Conservation (phyloP, 371 early-diverging fungal genomes). For the Actinomortierella wolfii region DNA sequence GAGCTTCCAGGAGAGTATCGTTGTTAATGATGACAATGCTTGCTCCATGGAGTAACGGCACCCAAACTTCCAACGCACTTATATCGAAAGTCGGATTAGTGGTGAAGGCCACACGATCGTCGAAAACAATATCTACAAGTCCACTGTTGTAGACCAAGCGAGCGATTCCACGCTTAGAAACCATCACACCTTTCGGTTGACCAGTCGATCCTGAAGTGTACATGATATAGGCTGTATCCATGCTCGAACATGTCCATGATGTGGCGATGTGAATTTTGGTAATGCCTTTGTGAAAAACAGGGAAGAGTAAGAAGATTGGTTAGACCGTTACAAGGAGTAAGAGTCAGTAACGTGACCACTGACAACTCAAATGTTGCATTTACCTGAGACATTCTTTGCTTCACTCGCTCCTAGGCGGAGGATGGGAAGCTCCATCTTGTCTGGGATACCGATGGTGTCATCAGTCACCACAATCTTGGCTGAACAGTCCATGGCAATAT, state of each 20-base stretch:
- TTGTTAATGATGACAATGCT: background rate
- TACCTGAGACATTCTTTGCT: no score
- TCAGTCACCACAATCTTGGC: conserved; percentile 3
- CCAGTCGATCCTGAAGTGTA: conserved; percentile 61
- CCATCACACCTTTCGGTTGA: conserved; percentile 53
- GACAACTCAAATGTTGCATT: no score
- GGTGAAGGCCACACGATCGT: conserved; percentile 4
- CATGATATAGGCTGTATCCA: conserved; percentile 25
- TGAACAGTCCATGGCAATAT: conserved; percentile 5
- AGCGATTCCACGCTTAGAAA: conserved; percentile 33
- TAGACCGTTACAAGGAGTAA: no score
- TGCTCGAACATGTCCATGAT: no score
- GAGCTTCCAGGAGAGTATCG: conserved; percentile 2
- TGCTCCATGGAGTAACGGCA: conserved; percentile 8
- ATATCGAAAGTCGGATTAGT: conserved; percentile 11
- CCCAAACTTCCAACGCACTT: conserved; percentile 4
- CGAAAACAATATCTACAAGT: conserved; percentile 12
- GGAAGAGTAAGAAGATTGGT: no score
- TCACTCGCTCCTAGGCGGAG: no score
- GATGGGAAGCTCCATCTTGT: no score
- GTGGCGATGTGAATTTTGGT: no score
- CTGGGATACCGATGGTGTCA: background rate
- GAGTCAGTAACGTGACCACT: no score
- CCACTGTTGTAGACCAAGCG: conserved; percentile 14
- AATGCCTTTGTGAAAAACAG: no score